Evolutionary conservation across 1,284 basidiomycete genomes (phyloP).

Genomic region (Trametes polyzona): DNA sequence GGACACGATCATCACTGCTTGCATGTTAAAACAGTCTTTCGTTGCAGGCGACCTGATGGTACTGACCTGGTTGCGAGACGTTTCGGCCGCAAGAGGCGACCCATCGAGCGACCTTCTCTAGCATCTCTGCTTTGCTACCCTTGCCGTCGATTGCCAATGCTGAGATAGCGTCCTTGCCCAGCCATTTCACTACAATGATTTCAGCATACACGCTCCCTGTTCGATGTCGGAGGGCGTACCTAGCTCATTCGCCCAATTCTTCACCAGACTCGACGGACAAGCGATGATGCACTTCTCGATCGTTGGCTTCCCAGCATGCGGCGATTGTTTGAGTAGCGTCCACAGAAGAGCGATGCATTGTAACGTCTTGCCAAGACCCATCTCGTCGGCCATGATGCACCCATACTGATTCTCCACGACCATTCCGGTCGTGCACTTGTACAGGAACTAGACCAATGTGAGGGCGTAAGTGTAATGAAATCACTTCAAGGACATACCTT

Average conservation of each 20-base stretch:
- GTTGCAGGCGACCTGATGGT: too few relatives aligned
- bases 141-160: slow-evolving; percentile 91
- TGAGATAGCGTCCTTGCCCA: slow-evolving; percentile 82
- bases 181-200: slow-evolving; percentile 78
- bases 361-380: slow-evolving; percentile 96
- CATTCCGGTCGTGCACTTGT: slow-evolving; percentile 94
- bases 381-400: slow-evolving; percentile 99
- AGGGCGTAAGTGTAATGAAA: slow-evolving; percentile 9
- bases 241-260: slow-evolving; percentile 99
- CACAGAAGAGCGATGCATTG: slow-evolving; percentile 97
- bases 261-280: slow-evolving; percentile 95
- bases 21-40: neutral
- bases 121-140: slow-evolving; percentile 80
- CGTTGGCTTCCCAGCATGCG: slow-evolving; percentile 81
- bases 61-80: slow-evolving; percentile 85
- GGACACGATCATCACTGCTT: slow-evolving; percentile 95
- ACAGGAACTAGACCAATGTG: slow-evolving; percentile 74
- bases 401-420: slow-evolving; percentile 92
- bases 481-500: slow-evolving; percentile 64
- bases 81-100: slow-evolving; percentile 84
- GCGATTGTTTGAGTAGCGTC: slow-evolving; percentile 98
- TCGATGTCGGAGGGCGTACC: slow-evolving; percentile 49
- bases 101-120: slow-evolving; percentile 85
- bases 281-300: slow-evolving; percentile 99
- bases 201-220: neutral